Evolutionary conservation across 352 stramenopile species (phyloP), one percentile per base, ranked within the genome.

Genomic region (Phytopythium kandeliae): DNA sequence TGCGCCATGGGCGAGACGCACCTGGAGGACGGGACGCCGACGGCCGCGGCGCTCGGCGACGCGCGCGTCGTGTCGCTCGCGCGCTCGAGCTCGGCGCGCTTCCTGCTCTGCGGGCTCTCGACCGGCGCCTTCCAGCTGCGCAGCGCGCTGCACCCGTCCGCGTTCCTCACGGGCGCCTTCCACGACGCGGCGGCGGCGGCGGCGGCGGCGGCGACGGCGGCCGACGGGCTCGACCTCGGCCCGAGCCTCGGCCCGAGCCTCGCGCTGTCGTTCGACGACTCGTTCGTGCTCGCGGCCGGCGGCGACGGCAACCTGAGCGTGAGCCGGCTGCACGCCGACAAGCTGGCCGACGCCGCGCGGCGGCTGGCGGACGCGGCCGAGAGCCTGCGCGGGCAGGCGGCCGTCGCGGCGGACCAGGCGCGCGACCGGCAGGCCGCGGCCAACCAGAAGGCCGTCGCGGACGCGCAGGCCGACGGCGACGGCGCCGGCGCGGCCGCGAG

Each of bases 91-190:
- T 86, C 71, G 13, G 54, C 77, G 9, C 67, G 78, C 25, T 95
- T 94, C 46, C 41, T 96, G 34, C 47, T 96, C 9, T 88, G 73
- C 30, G 80, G 83, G 2, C 63, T 87, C 43, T 70, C 70, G 3
- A 93, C 95, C 47, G 88, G 88, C 49, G 85, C 81, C 38, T 86
- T 96, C 43, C 79, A 91, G 31, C 37, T 97, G 17, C 83, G 87
- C 16, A 74, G 69, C 5, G 48, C 49, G 2, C 38, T 34, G 3
- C 55, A 69, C 40, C 85, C 85, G 4, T 61, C 78, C 42, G 75
- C 79, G 5, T 96, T 86, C 35, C 67, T 89, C 31, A 83, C 63
- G 8, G 74, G 80, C 36, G 79, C 86, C 50, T 87, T 92, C 33
- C 87, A 97, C 57, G 89, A 96, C 48, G 64, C 59, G 33, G 36